Base-by-base conservation (phyloP, 305 asterid species). In the Solanum hybrid region DNA sequence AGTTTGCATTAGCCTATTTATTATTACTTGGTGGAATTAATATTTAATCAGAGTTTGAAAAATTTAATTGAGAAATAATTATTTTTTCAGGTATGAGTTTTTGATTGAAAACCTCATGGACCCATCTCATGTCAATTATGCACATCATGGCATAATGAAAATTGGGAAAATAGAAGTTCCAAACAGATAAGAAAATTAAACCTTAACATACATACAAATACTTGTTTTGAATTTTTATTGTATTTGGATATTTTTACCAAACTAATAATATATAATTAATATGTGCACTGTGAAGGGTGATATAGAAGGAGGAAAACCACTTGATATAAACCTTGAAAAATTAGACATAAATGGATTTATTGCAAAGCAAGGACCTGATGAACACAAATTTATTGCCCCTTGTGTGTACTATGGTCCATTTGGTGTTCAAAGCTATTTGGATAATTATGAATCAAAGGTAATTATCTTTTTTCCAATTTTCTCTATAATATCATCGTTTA, bases 61-160 rank as follows among this genome's bases (percentile, higher is more conserved):
- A 38, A 1, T 38, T 38, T 38, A 71, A 26, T 71, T 27, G 4
- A 27, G 78, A 72, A 72, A 27, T 27, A 72, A 13, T 29, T 6
- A 12, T 27, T 66, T 40, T 89, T 91, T 87, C 95, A 96, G 99
- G 94, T 97, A 97, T 84, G 99, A 97, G 89, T 69, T 97, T 88
- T 94, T 97, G 89, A 93, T 90, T 69, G 99, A 97, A 93, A 97
- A 97, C 92, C 96, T 96, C 85, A 97, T 97, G 99, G 99, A 97
- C 90, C 99, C 99, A 88, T 93, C 99, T 87, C 99, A 97, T 90
- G 96, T 95, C 86, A 96, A 95, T 27, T 97, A 97, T 64, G 97
- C 99, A 78, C 99, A 97, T 93, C 91, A 94, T 60, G 96, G 99
- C 90, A 93, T 97, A 89, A 92, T 94, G 98, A 92, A 90, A 77